These are phyloP conservation scores for Medicago truncatula DNA, from an alignment of 306 rosid species.

Conservation along the genomic window MtrunA17r5.0-ANR NC_053048.1:39691001-39691500, in stretches of 20 bases:
- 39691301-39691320: conserved; percentile 56
- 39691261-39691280: too few species aligned
- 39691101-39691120: conserved; percentile 68
- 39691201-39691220: too few species aligned
- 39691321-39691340: conserved; percentile 64
- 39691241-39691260: too few species aligned
- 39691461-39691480: too few species aligned
- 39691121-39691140: conserved; percentile 75
- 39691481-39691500: neutral
- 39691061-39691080: conserved; percentile 54
- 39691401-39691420: conserved; percentile 32
- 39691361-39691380: conserved; percentile 63
- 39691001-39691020: conserved; percentile 45
- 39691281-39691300: too few species aligned
- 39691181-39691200: too few species aligned
- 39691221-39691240: too few species aligned
- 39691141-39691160: conserved; percentile 72
- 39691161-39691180: conserved; percentile 68
- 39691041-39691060: conserved; percentile 60
- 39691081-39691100: conserved; percentile 21
- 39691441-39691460: neutral
- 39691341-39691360: conserved; percentile 63
- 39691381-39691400: conserved; percentile 70
- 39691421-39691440: conserved; percentile 32
- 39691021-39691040: conserved; percentile 58